A percentile compares a stretch with the other conserved stretches of the same genome.
phyloP scores from a whole-genome alignment of 2,329 filamentous ascomycete species.

The Lecanicillium sp. region DNA sequence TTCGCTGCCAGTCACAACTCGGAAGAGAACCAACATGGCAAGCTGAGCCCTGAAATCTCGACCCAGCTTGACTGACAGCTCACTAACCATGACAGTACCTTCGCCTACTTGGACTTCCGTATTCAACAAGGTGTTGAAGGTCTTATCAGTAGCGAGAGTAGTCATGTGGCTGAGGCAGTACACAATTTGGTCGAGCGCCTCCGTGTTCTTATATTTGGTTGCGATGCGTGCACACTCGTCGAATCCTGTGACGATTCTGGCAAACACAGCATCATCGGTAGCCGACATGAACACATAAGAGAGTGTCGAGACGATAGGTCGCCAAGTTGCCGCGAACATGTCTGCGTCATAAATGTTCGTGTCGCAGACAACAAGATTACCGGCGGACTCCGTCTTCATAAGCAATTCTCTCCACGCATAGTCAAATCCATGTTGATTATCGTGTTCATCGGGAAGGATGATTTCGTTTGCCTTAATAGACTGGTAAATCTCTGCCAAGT shows the following conservation, averaged over 20 bases:
- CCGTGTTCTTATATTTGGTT: slow-evolving; percentile 70
- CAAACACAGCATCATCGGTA: slow-evolving; percentile 91
- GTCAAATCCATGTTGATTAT: slow-evolving; percentile 93
- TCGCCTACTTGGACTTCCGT: slow-evolving; percentile 91
- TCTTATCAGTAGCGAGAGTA: slow-evolving; percentile 66
- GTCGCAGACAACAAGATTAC: slow-evolving; percentile 68
- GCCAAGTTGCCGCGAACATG: slow-evolving; percentile 96
- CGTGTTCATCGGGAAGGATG: slow-evolving; percentile 92
- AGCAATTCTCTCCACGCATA: slow-evolving; percentile 95
- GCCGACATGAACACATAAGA: slow-evolving; percentile 99
- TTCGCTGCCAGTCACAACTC: slow-evolving; percentile 82
- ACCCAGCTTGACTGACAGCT: slow-evolving; percentile 91
- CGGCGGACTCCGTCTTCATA: slow-evolving; percentile 70
- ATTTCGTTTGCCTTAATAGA: slow-evolving; percentile 92
- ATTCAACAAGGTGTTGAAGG: slow-evolving; percentile 80
- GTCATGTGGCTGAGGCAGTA: slow-evolving; percentile 87
- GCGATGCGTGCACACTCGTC: slow-evolving; percentile 94
- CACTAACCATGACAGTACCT: slow-evolving; percentile 95
- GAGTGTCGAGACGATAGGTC: slow-evolving; percentile 84
- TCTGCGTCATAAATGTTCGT: slow-evolving; percentile 95
- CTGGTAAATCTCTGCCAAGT: slow-evolving; percentile 78
- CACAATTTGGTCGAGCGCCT: slow-evolving; percentile 88
- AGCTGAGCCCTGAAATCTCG: slow-evolving; percentile 89
- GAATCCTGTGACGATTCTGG: slow-evolving; percentile 86
- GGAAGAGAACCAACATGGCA: slow-evolving; percentile 90